Percentiles rank a stretch among this genome's conserved stretches.
Evolutionary conservation across 2,329 filamentous ascomycete genomes (phyloP).

Genomic region (Cordyceps cicadae): DNA sequence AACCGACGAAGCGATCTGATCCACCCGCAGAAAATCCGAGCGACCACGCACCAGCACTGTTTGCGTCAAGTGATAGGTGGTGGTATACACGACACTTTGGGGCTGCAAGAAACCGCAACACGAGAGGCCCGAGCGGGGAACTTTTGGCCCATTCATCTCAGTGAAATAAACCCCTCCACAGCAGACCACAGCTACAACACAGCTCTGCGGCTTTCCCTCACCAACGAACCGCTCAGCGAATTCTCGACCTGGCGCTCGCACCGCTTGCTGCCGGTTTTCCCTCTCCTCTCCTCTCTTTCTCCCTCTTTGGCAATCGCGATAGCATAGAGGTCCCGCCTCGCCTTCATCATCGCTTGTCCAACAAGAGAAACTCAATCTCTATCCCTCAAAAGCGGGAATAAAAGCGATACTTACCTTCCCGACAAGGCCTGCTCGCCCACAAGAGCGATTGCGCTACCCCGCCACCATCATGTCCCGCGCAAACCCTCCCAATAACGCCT

Average conservation of each 20-base stretch:
- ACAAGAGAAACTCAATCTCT: not conserved
- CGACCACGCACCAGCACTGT: not conserved
- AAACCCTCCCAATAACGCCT: conserved; percentile 47
- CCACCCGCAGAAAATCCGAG: not conserved
- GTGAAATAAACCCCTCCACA: conserved; percentile 7
- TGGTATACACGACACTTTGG: not conserved
- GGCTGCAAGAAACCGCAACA: conserved; percentile 2
- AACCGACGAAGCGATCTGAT: not conserved
- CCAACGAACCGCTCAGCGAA: not conserved
- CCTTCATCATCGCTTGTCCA: not conserved
- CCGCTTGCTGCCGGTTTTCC: not conserved
- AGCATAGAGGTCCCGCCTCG: not conserved
- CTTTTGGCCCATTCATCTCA: conserved; percentile 3
- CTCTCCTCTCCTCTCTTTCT: not conserved
- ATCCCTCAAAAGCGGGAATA: not conserved
- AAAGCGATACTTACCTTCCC: not conserved
- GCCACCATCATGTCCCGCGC: conserved; percentile 45
- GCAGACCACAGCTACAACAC: not conserved
- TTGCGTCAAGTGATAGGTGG: not conserved
- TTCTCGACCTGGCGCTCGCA: conserved; percentile 4
- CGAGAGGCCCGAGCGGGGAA: conserved; percentile 12
- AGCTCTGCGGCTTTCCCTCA: not conserved
- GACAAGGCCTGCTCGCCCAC: not conserved
- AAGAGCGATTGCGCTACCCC: conserved; percentile 12
- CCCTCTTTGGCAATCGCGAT: not conserved